Percentiles rank a stretch among this genome's conserved stretches.
Evolutionary conservation across 495 filamentous ascomycete species (phyloP).

Genomic region (Daldinia concentrica): DNA sequence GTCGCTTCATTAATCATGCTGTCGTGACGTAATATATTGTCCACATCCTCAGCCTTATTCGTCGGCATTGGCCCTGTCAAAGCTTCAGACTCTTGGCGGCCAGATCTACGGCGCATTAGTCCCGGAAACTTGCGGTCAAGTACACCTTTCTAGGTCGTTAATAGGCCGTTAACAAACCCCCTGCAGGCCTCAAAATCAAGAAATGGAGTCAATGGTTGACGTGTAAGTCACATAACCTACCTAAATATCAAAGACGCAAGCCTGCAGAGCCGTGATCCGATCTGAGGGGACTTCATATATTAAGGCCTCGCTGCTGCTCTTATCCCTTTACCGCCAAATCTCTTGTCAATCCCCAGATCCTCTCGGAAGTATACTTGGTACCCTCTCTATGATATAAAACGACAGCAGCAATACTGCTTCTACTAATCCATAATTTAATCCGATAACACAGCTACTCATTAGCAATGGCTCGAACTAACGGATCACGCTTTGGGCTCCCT

Average conservation of each 20-base stretch:
- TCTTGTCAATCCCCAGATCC: conserved; percentile 5
- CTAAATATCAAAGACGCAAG: conserved; percentile 19
- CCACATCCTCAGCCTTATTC: conserved; percentile 34
- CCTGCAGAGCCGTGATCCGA: conserved; percentile 16
- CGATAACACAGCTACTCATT: not conserved
- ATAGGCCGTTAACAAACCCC: conserved; percentile 7
- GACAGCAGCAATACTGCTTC: not conserved
- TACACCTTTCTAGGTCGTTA: conserved; percentile 2
- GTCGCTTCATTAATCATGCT: conserved; percentile 9
- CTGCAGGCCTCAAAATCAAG: conserved; percentile 16
- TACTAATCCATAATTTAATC: not conserved
- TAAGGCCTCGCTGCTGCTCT: not conserved
- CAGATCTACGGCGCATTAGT: conserved; percentile 37
- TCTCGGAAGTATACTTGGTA: not conserved
- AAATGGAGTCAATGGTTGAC: conserved; percentile 34
- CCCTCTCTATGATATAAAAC: not conserved
- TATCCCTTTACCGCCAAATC: not conserved
- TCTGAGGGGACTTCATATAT: conserved; percentile 18
- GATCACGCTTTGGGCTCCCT: conserved; percentile 18
- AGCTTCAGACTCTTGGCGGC: conserved; percentile 16
- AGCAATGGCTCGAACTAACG: conserved; percentile 27
- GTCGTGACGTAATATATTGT: conserved; percentile 34
- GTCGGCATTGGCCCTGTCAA: conserved; percentile 25
- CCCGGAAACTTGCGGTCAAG: conserved; percentile 37
- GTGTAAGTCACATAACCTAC: conserved; percentile 25